Base-by-base conservation (phyloP, 495 filamentous ascomycete genomes). In the Saxophila tyrrhenica region DNA sequence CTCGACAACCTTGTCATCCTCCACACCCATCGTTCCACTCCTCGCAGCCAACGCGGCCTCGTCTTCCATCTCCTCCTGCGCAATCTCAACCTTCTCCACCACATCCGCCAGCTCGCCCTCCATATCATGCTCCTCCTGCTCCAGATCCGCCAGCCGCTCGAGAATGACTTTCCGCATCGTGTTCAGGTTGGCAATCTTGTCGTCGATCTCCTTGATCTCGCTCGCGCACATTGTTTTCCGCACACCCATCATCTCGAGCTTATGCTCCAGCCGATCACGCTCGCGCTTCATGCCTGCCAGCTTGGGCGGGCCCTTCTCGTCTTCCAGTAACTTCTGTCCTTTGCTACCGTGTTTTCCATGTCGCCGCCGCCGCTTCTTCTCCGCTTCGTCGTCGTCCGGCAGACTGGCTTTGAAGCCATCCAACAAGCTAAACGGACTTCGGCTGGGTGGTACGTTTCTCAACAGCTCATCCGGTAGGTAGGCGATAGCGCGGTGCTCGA, bases 181-280 rank as follows among this genome's bases (percentile, higher is more conserved):
- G 60, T 89, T 84, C 50, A 97, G 72, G 67, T 97, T 99, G 29
- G 89, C 78, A 39, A 99, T 88, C 69, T 97, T 99, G 69, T 83
- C 89, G 66, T 99, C 92, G 48, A 99, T 94, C 65, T 99, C 92
- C 41, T 81, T 81, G 46, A 99, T 97, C 67, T 99, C 92, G 54
- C 86, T 80, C 62, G 88, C 91, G 64, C 89, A 89, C 92, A 99
- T 95, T 58, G 95, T 95, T 67, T 97, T 99, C 51, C 94, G 80
- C 39, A 99, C 78, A 11, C 83, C 75, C 71, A 96, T 84, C 83
- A 94, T 87, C 63, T 97, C 90, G 50, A 99, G 68, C 45, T 87
- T 78, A 62, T 89, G 87, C 65, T 79, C 82, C 67, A 96, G 71
- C 47, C 76, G 70, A 44, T 82, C 73, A 63, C 87, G 84, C 60